Conservation (phyloP, 75 land plant genomes). For the Picea sitchensis region DNA sequence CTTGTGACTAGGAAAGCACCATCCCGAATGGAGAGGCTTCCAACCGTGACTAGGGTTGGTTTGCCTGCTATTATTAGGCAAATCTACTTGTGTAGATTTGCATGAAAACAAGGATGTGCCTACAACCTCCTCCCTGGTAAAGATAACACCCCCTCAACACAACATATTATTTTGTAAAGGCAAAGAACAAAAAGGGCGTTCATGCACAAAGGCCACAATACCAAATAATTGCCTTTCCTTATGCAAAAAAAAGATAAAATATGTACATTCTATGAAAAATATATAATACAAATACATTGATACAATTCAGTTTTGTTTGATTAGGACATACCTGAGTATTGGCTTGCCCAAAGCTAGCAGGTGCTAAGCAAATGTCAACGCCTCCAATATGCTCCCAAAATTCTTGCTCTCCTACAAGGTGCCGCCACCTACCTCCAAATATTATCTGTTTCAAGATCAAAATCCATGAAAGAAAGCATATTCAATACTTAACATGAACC, state of each 20-base stretch:
- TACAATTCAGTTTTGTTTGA: background rate
- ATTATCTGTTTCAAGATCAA: slow-evolving; percentile 55
- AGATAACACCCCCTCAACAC: too few species aligned
- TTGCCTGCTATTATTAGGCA: too few species aligned
- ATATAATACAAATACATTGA: background rate
- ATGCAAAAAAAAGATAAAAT: background rate
- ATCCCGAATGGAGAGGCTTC: too few species aligned
- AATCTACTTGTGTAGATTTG: too few species aligned
- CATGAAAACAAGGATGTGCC: too few species aligned
- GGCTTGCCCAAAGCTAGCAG: slow-evolving; percentile 98
- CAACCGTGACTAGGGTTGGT: too few species aligned
- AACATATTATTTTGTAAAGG: too few species aligned
- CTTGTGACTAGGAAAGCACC: too few species aligned
- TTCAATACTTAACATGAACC: background rate
- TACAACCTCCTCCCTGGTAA: too few species aligned
- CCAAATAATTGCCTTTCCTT: background rate
- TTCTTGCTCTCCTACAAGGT: slow-evolving; percentile 80
- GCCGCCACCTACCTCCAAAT: slow-evolving; percentile 96
- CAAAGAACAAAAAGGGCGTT: too few species aligned
- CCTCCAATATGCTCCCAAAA: slow-evolving; percentile 98
- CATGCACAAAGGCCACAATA: too few species aligned
- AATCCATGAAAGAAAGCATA: slow-evolving; percentile 5
- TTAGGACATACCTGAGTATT: slow-evolving; percentile 57
- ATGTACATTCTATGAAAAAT: too few species aligned
- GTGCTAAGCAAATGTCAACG: slow-evolving; percentile 76